phyloP scores from a whole-genome alignment of 140 eudicot genomes.

The Bidens hawaiensis region DNA sequence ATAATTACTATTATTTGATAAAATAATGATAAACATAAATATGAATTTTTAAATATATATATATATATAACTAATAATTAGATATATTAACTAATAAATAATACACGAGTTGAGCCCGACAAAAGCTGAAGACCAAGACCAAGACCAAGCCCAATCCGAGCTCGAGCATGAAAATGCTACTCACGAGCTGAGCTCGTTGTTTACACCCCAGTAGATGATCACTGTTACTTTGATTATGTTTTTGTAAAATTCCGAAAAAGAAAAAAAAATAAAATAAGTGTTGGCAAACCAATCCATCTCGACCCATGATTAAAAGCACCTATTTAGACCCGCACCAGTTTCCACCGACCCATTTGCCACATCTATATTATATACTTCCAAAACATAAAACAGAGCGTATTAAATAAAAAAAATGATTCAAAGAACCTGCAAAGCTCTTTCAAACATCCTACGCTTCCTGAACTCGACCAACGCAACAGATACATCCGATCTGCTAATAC shows the following conservation, averaged over 20 bases:
- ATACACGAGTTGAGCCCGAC: too few species aligned
- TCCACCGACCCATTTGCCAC: neutral
- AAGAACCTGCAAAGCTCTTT: slow-evolving; percentile 58
- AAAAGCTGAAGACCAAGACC: too few species aligned
- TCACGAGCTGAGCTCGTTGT: too few species aligned
- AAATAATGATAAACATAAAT: too few species aligned
- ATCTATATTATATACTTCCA: neutral
- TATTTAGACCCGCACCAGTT: neutral
- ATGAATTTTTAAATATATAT: too few species aligned
- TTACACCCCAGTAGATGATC: too few species aligned
- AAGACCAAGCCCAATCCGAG: too few species aligned
- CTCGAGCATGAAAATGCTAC: too few species aligned
- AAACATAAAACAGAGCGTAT: neutral
- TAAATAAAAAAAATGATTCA: neutral
- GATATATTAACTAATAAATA: too few species aligned
- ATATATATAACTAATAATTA: too few species aligned
- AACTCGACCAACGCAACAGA: slow-evolving; percentile 19
- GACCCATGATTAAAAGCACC: neutral
- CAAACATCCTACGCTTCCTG: slow-evolving; percentile 47
- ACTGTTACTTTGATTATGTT: too few species aligned
- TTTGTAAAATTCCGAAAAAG: neutral
- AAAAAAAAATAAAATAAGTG: neutral
- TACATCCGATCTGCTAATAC: slow-evolving; percentile 31
- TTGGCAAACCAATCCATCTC: neutral
- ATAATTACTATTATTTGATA: too few species aligned